These are phyloP conservation scores for Flaveria bidentis DNA, from an alignment of 129 eudicot genomes.

Conservation along the genomic window DNA sequence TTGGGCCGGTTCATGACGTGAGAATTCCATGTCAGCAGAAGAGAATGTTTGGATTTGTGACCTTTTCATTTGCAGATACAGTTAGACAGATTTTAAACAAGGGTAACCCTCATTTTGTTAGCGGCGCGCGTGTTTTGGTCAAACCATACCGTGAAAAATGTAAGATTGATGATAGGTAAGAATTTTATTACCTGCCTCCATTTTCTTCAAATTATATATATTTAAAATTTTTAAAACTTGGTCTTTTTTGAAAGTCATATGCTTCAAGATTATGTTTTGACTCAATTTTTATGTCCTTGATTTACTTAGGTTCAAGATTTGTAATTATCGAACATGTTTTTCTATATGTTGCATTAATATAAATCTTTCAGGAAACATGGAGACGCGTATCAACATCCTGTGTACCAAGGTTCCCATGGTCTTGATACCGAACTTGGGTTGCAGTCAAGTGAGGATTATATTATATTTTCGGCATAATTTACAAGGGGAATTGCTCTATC, in stretches of 20 bases:
- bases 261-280: slow-evolving; percentile 5
- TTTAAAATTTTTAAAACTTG: neutral
- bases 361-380: slow-evolving; percentile 43
- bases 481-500: neutral
- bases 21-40: slow-evolving; percentile 92
- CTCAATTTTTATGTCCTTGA: no score
- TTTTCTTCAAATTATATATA: neutral
- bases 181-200: neutral
- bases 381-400: slow-evolving; percentile 37
- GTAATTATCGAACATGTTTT: neutral
- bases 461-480: neutral
- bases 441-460: slow-evolving; percentile 41
- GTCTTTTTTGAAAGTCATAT: neutral
- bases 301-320: neutral
- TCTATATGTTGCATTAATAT: neutral
- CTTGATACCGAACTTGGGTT: slow-evolving; percentile 42
- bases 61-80: slow-evolving; percentile 67
- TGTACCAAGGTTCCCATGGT: slow-evolving; percentile 37
- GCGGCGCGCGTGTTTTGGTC: slow-evolving; percentile 90
- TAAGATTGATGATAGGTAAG: slow-evolving; percentile 61
- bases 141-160: slow-evolving; percentile 85
- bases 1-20: slow-evolving; percentile 83
- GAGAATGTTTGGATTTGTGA: slow-evolving; percentile 89
- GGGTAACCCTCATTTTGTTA: slow-evolving; percentile 83
- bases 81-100: slow-evolving; percentile 63